These are phyloP conservation scores for Xylariaceae sp. DNA, from an alignment of 2,329 filamentous ascomycete species.

Conservation along the genomic window DNA sequence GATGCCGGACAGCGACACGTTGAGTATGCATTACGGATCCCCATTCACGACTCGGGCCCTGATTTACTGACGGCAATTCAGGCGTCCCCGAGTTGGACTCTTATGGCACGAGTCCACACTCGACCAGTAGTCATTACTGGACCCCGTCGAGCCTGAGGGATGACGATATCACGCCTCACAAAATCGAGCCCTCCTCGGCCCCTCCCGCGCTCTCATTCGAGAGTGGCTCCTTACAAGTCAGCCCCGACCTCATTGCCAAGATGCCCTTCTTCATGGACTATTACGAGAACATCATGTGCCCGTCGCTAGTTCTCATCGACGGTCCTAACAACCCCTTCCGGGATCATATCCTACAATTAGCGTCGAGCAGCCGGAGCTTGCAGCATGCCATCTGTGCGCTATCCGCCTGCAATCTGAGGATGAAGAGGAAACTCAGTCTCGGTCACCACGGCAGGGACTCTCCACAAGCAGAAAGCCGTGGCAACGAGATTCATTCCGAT, in stretches of 20 bases:
- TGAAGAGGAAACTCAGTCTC: conserved; percentile 67
- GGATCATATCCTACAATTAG: conserved; percentile 74
- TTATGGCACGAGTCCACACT: conserved; percentile 47
- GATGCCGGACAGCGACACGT: conserved; percentile 50
- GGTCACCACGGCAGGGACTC: conserved; percentile 51
- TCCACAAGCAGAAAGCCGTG: conserved; percentile 42
- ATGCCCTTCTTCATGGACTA: conserved; percentile 90
- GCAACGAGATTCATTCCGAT: conserved; percentile 40
- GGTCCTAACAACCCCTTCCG: conserved; percentile 81
- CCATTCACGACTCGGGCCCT: conserved; percentile 8
- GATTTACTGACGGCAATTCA: conserved; percentile 30
- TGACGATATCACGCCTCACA: conserved; percentile 39
- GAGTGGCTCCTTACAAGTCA: conserved; percentile 45
- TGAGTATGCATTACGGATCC: conserved; percentile 43
- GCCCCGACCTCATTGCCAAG: conserved; percentile 65
- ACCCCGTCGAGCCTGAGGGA: conserved; percentile 38
- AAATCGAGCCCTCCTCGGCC: conserved; percentile 38
- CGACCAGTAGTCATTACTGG: conserved; percentile 43
- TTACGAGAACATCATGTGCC: conserved; percentile 88
- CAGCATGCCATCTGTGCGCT: conserved; percentile 90
- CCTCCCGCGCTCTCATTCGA: conserved; percentile 46
- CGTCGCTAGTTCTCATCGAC: conserved; percentile 88
- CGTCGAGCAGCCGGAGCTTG: conserved; percentile 73
- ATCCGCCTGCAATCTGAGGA: conserved; percentile 83
- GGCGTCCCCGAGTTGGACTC: conserved; percentile 50